phyloP scores from a whole-genome alignment of 768 basidiomycete genomes.

The Auricularia heimuer region DNA sequence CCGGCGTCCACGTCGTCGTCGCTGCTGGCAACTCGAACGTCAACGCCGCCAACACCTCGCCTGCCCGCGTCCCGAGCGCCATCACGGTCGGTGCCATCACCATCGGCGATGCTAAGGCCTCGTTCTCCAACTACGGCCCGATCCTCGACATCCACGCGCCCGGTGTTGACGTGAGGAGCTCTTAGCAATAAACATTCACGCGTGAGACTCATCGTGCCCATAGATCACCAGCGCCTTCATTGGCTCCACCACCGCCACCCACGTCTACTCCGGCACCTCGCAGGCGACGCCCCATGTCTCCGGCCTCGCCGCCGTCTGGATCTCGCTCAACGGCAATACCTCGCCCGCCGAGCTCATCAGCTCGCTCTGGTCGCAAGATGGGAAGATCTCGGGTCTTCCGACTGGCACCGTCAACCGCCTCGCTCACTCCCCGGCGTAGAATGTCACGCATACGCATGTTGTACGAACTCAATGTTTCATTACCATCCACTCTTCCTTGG shows the following conservation, averaged over 20 bases:
- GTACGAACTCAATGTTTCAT: too few species aligned
- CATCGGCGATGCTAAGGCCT: slow-evolving; percentile 26
- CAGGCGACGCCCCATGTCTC: slow-evolving; percentile 32
- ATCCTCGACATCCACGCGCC: slow-evolving; percentile 34
- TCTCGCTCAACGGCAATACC: slow-evolving; percentile 22
- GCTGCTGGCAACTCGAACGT: slow-evolving; percentile 28
- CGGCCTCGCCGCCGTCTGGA: slow-evolving; percentile 32
- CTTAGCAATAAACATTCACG: neutral
- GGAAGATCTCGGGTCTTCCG: neutral
- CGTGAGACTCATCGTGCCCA: neutral
- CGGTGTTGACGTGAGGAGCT: slow-evolving; percentile 23
- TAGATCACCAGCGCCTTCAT: slow-evolving; percentile 18
- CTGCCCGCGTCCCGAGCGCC: slow-evolving; percentile 27
- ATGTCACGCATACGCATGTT: too few species aligned
- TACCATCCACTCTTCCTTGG: too few species aligned
- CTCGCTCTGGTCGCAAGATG: slow-evolving; percentile 11
- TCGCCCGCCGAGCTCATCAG: slow-evolving; percentile 22
- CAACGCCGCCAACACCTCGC: slow-evolving; percentile 25
- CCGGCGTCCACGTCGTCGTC: slow-evolving; percentile 25
- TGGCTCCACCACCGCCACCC: neutral
- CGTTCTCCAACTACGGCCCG: slow-evolving; percentile 33
- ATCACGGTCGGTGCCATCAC: slow-evolving; percentile 32
- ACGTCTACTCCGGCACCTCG: slow-evolving; percentile 3
- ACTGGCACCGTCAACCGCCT: neutral
- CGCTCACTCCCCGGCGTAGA: neutral